Conservation (phyloP, 345 rosid genomes). For the Streptanthus diversifolius region DNA sequence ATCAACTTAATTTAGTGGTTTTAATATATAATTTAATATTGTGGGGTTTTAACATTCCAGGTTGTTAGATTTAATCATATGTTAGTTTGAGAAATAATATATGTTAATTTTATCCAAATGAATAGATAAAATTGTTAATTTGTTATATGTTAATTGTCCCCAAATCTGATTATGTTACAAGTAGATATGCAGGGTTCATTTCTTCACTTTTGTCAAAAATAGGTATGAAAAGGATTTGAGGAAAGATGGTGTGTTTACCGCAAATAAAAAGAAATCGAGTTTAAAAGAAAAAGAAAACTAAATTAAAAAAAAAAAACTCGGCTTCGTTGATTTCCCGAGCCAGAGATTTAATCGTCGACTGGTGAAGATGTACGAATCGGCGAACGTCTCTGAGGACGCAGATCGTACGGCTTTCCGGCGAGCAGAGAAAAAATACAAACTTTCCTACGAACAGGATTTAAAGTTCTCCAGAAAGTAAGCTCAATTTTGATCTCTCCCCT, state of each 20-base stretch:
- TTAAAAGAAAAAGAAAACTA: not conserved
- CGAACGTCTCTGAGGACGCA: conserved; percentile 46
- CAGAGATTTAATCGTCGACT: not conserved
- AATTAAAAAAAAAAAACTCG: not conserved
- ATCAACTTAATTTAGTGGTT: too few species aligned
- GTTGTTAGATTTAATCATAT: too few species aligned
- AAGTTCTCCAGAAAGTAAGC: conserved; percentile 63
- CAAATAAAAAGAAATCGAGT: not conserved
- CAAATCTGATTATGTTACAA: not conserved
- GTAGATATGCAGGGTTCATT: not conserved
- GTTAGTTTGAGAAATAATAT: too few species aligned
- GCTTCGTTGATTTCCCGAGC: not conserved
- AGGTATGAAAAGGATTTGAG: not conserved
- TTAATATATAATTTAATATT: too few species aligned
- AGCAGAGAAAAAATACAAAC: conserved; percentile 93
- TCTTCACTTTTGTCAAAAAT: not conserved
- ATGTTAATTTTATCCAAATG: too few species aligned
- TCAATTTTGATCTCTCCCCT: not conserved
- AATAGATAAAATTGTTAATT: too few species aligned
- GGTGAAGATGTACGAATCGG: conserved; percentile 59
- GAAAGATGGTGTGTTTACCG: not conserved
- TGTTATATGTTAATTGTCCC: too few species aligned
- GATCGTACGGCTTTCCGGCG: conserved; percentile 67
- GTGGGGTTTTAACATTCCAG: too few species aligned
- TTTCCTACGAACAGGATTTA: conserved; percentile 57